Base-by-base conservation (phyloP, 1,284 basidiomycete genomes). In the Athelia sp. region DNA sequence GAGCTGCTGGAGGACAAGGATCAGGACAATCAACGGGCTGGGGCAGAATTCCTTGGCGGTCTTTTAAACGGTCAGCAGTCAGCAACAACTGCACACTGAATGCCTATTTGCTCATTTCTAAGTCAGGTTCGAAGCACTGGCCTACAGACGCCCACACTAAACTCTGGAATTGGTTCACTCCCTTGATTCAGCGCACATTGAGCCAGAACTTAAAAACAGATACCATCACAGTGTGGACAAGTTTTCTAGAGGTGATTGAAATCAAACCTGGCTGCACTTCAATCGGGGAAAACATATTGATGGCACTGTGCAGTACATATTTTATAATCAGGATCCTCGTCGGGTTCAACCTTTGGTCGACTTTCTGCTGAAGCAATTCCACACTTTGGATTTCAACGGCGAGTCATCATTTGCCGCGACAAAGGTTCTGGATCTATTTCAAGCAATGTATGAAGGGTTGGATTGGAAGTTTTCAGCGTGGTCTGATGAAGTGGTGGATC, bases 121-220 rank as follows among this genome's bases (percentile, higher is more conserved):
- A 29, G 43, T 3, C 49, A 84, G 93, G 90, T 3, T 85, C 87
- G 4, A 94, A 94, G 66, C 91, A 96, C 62, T 98, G 94, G 94
- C 79, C 90, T 0, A 73, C 77, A 10, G 69, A 75, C 43, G 83
- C 85, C 56, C 87, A 94, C 62, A 63, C 78, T 24, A 65, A 64
- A 23, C 68, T 97, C 2, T 95, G 92, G 91, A 70, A 77, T 34
- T 98, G 93, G 93, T 81, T 93, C 47, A 76, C 72, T 19, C 83
- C 84, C 0, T 73, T 82, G 38, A 75, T 95, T 43, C 75, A 78
- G 11, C 76, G 77, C 43, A 81, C 92, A 23, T 84, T 94, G 58
- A 70, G 73, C 13, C 72, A 74, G 47, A 81, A 78, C 55, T 73
- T 85, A 54, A 85, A 85, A 57, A 76, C 79, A 8, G 85, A 88